Percentiles rank a stretch among this genome's conserved stretches.
phyloP scores from a whole-genome alignment of 345 rosid species.

The Sisymbrium irio region DNA sequence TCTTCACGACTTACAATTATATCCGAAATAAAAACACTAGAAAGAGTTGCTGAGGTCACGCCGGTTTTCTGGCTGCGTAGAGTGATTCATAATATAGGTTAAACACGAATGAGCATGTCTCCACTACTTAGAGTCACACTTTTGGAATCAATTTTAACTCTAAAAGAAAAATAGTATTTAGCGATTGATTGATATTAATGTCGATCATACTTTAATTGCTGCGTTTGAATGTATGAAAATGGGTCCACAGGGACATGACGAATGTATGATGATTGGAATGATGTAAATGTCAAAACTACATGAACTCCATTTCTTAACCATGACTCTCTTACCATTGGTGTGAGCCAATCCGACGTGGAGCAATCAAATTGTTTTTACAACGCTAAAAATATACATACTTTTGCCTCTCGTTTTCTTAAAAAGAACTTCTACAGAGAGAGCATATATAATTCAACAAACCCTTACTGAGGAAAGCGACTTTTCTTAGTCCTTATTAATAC shows the following conservation, averaged over 20 bases:
- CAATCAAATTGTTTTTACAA: constrained; percentile 14
- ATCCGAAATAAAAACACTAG: not conserved
- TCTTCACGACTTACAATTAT: no score
- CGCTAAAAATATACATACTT: not conserved
- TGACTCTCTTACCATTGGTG: constrained; percentile 13
- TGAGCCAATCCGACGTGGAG: constrained; percentile 18
- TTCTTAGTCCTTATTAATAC: constrained; percentile 32
- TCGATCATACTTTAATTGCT: constrained; percentile 11
- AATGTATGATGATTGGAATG: constrained; percentile 29
- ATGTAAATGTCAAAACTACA: constrained; percentile 22
- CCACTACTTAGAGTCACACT: constrained; percentile 21
- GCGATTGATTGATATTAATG: constrained; percentile 1
- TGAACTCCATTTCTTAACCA: constrained; percentile 18
- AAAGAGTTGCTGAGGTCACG: constrained; percentile 7
- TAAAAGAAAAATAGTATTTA: not conserved
- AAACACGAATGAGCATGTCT: constrained; percentile 28
- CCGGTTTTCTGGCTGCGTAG: not conserved
- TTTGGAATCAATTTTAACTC: not conserved
- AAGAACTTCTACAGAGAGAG: not conserved
- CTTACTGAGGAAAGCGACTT: constrained; percentile 27
- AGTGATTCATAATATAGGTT: not conserved
- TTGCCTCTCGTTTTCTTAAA: not conserved
- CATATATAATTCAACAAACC: constrained; percentile 25
- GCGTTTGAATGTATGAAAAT: constrained; percentile 17
- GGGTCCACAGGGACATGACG: constrained; percentile 29